Evolutionary conservation across 164 flowering plant species (phyloP).

Genomic region (Hamamelis virginiana): DNA sequence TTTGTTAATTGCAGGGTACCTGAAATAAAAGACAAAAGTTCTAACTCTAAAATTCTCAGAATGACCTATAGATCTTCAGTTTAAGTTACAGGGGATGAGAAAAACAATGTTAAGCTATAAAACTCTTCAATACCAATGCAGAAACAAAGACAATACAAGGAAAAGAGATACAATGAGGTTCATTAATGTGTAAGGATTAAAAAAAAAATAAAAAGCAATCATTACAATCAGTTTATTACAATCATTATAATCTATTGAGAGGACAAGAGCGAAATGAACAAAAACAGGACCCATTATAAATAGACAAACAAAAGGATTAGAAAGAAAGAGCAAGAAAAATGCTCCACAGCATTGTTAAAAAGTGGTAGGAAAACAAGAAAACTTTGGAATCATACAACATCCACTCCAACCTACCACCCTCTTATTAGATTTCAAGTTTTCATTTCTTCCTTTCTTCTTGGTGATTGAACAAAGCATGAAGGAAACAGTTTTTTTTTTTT

Average conservation of each 20-base stretch:
- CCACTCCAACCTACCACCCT: background rate
- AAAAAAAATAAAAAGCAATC: too few relatives aligned
- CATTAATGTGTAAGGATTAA: background rate
- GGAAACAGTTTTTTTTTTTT: too few relatives aligned
- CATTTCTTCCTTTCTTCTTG: background rate
- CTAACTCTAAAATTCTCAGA: background rate
- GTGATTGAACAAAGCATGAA: background rate
- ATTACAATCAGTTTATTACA: too few relatives aligned
- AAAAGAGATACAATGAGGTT: background rate
- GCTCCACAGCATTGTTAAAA: background rate
- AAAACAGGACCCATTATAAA: background rate
- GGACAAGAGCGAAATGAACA: background rate
- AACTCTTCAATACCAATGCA: background rate
- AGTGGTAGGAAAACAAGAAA: background rate
- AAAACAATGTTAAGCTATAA: background rate
- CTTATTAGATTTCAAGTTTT: background rate
- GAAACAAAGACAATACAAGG: background rate
- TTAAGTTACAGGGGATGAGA: background rate
- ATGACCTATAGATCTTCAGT: background rate
- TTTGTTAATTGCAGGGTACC: slow-evolving; percentile 99
- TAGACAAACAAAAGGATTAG: background rate
- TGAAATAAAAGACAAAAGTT: slow-evolving; percentile 22
- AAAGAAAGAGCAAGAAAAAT: background rate
- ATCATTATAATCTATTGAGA: too few relatives aligned
- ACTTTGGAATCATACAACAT: background rate